Percentiles rank a stretch among this genome's conserved stretches.
Evolutionary conservation across 2,329 filamentous ascomycete genomes (phyloP).

Genomic region (Aspergillus intermedius): DNA sequence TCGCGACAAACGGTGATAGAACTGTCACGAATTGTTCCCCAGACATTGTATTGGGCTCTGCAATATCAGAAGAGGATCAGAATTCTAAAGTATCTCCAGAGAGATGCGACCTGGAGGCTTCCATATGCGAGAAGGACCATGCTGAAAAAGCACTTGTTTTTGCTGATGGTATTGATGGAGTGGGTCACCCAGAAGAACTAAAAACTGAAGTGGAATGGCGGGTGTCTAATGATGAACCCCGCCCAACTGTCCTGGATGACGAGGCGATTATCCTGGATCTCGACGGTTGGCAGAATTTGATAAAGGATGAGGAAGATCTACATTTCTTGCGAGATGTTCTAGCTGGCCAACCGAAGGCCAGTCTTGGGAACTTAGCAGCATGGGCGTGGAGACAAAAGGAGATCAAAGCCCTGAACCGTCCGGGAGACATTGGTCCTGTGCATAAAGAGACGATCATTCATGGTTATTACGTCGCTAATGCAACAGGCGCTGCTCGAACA

Average conservation of each 20-base stretch:
- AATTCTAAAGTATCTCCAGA: neutral
- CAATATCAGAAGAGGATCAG: neutral
- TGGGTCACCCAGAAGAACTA: slow-evolving; percentile 28
- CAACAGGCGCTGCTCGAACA: slow-evolving; percentile 78
- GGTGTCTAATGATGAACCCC: slow-evolving; percentile 53
- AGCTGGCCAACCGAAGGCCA: slow-evolving; percentile 38
- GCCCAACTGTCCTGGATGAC: slow-evolving; percentile 62
- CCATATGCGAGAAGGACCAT: neutral
- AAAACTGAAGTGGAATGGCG: slow-evolving; percentile 53
- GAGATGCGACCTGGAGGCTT: too few species aligned
- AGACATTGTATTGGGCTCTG: neutral
- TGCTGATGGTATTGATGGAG: slow-evolving; percentile 20
- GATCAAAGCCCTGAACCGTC: slow-evolving; percentile 61
- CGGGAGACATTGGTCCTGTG: slow-evolving; percentile 49
- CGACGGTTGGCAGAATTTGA: slow-evolving; percentile 61
- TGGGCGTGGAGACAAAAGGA: slow-evolving; percentile 69
- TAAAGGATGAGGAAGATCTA: slow-evolving; percentile 65
- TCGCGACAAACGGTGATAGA: slow-evolving; percentile 26
- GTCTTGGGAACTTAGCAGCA: slow-evolving; percentile 52
- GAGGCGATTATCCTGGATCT: slow-evolving; percentile 58
- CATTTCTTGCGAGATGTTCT: slow-evolving; percentile 50
- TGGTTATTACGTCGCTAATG: slow-evolving; percentile 76
- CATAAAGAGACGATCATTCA: slow-evolving; percentile 50
- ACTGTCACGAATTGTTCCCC: neutral
- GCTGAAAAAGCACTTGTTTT: neutral